These are phyloP conservation scores for Podospora australis DNA, from an alignment of 495 filamentous ascomycete species.

Conservation along the genomic window DNA sequence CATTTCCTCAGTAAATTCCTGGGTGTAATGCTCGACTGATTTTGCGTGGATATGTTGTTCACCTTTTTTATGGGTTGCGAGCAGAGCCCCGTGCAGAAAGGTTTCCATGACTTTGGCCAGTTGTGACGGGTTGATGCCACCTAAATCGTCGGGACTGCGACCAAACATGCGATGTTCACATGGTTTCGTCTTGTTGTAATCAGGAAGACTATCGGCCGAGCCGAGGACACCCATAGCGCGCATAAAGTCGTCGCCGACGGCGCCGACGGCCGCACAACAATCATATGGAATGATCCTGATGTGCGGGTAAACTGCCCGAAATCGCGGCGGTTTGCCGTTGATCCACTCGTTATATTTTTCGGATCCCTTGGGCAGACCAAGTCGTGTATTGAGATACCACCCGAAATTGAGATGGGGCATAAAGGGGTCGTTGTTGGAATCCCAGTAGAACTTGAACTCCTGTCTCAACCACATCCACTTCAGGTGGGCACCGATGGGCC, in stretches of 20 bases:
- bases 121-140: slow-evolving; percentile 2
- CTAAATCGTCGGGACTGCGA: neutral
- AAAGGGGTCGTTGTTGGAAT: slow-evolving; percentile 13
- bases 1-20: neutral
- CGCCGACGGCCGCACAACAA: slow-evolving; percentile 18
- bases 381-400: slow-evolving; percentile 15
- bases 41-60: neutral
- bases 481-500: slow-evolving; percentile 15
- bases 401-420: slow-evolving; percentile 3
- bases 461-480: slow-evolving; percentile 13
- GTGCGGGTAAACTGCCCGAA: neutral
- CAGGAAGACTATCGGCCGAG: neutral
- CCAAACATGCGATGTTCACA: slow-evolving; percentile 15
- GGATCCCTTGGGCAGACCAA: neutral
- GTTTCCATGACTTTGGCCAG: neutral
- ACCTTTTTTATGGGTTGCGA: neutral
- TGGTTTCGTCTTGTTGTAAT: slow-evolving; percentile 11
- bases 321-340: neutral
- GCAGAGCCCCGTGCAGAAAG: slow-evolving; percentile 10
- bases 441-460: slow-evolving; percentile 22
- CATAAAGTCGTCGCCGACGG: slow-evolving; percentile 20
- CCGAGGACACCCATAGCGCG: slow-evolving; percentile 5
- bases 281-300: slow-evolving; percentile 16
- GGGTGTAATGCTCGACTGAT: neutral
- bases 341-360: neutral